Base-by-base conservation (phyloP, 1,139 yeast genomes). In the Blastobotrys arbuscula region DNA sequence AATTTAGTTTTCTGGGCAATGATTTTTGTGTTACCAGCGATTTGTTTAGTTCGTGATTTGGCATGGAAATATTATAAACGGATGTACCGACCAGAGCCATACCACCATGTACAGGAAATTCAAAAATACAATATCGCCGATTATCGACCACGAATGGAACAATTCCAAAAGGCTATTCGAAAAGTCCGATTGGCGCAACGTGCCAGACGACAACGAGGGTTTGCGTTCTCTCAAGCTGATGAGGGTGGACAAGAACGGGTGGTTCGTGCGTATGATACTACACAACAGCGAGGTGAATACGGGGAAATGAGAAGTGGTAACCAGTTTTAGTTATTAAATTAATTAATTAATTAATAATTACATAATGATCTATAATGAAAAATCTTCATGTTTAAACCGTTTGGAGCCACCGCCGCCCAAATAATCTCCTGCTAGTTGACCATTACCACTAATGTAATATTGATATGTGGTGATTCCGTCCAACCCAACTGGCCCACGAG, bases 141-240 rank as follows among this genome's bases (percentile, higher is more conserved):
- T 64, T 86, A 86, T 66, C 77, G 96, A 58, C 98, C 99, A 19
- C 80, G 96, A 59, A 82, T 90, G 80, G 96, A 89, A 58, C 96
- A 90, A 56, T 94, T 94, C 74, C 98, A 94, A 66, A 89, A 86
- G 68, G 97, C 98, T 6, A 92, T 94, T 52, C 78, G 97, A 63
- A 92, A 90, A 65, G 97, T 92, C 38, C 83, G 99, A 67, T 98
- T 94, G 67, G 97, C 94, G 34, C 97, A 92, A 67, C 79, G 99
- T 67, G 90, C 92, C 84, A 87, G 95, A 64, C 94, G 92, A 63
- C 98, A 92, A 71, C 83, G 98, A 69, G 98, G 98, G 18, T 94
- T 88, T 75, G 99, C 99, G 1, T 94, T 92, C 62, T 89, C 97
- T 2, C 98, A 92, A 68, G 92, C 87, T 46, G 96, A 89, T 58